Evolutionary conservation across 805 yeast species (phyloP), one percentile per base, ranked within the genome.

Genomic region (Candida maris): DNA sequence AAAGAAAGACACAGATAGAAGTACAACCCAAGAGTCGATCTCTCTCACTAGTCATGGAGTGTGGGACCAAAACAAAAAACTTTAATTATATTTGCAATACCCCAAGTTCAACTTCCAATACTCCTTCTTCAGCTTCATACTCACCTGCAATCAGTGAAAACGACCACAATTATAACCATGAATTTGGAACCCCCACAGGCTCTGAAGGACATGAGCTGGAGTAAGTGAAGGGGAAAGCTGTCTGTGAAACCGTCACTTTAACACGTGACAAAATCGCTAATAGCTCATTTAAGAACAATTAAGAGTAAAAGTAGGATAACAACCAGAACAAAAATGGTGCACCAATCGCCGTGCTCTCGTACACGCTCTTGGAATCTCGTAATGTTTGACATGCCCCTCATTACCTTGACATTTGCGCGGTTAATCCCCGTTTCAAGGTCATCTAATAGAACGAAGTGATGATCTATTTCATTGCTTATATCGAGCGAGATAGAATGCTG

Each of bases 341-440:
- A 46, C 67, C 80, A 74, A 22, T 70, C 73, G 0, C 74, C 73
- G 44, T 71, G 70, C 38, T 70, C 72, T 30, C 62, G 64, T 12
- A 75, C 61, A 19, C 62, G 64, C 13, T 56, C 56, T 23, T 63
- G 62, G 35, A 72, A 71, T 19, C 52, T 54, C 5, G 51, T 56
- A 32, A 76, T 46, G 38, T 68, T 60, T 23, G 53, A 53, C 27
- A 59, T 59, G 0, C 79, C 79, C 21, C 67, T 53, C 3, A 51
- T 46, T 10, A 76, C 48, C 24, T 66, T 62, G 23, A 62, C 49
- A 18, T 67, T 70, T n/a, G 70, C 62, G 21, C 56, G 46, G 32
- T 67, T 71, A 14, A 76, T 54, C 27, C 70, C 70, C 17, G 54
- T 52, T 42, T 77, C 82, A 25, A 76, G 49, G 45, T 76, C 81